Percentiles rank a stretch among this genome's conserved stretches.
These are phyloP conservation scores for Aspergillus ochraceus DNA, from an alignment of 2,329 filamentous ascomycete genomes.

Conservation along the genomic window DNA sequence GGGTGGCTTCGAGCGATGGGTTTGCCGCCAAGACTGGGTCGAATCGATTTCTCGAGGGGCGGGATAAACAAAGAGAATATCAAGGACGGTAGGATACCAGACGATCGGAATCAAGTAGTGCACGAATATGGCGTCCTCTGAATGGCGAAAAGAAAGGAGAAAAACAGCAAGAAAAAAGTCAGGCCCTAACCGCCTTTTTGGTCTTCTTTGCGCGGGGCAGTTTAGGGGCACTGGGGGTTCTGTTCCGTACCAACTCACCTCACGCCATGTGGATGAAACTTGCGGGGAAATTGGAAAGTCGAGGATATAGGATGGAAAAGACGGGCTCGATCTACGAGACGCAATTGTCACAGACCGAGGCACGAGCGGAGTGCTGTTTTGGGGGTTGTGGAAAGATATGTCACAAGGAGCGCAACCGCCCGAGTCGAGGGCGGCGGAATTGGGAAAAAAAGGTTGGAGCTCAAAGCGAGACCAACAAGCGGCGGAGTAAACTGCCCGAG, in stretches of 20 bases:
- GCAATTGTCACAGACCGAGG: background rate
- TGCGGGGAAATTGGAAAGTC: slow-evolving; percentile 22
- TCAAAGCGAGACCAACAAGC: slow-evolving; percentile 36
- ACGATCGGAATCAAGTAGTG: background rate
- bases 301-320: slow-evolving; percentile 12
- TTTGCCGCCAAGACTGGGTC: background rate
- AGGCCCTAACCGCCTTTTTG: slow-evolving; percentile 1
- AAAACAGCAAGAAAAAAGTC: background rate
- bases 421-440: slow-evolving; percentile 18
- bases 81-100: background rate
- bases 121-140: background rate
- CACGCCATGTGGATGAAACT: slow-evolving; percentile 27
- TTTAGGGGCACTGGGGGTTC: slow-evolving; percentile 12
- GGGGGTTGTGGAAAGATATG: background rate
- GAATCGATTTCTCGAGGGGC: background rate
- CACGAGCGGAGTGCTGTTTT: background rate
- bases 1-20: background rate
- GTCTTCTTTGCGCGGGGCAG: slow-evolving; percentile 16
- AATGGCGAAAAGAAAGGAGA: background rate
- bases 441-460: slow-evolving; percentile 25
- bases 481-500: slow-evolving; percentile 35
- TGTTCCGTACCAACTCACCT: slow-evolving; percentile 22
- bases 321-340: slow-evolving; percentile 13
- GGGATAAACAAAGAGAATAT: slow-evolving; percentile 6
- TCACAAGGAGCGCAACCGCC: slow-evolving; percentile 11